phyloP scores from a whole-genome alignment of 1,284 basidiomycete species.

The Tylopilus sp. region DNA sequence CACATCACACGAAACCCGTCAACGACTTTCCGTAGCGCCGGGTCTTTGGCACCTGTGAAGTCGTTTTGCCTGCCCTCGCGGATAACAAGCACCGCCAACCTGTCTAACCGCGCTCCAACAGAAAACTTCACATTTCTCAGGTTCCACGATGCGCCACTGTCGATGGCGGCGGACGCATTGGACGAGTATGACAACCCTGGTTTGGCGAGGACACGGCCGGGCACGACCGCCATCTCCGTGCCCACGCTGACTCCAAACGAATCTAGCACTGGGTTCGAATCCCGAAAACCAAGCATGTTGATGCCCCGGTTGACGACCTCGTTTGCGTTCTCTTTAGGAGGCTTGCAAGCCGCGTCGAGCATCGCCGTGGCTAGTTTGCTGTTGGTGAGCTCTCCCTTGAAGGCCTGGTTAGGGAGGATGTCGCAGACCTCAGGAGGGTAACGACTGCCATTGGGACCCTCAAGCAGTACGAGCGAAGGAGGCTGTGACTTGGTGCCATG shows the following conservation, averaged over 20 bases:
- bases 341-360: slow-evolving; percentile 64
- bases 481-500: slow-evolving; percentile 48
- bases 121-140: slow-evolving; percentile 59
- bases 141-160: slow-evolving; percentile 66
- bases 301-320: slow-evolving; percentile 58
- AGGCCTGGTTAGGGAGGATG: slow-evolving; percentile 66
- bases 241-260: slow-evolving; percentile 62
- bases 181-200: slow-evolving; percentile 57
- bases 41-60: slow-evolving; percentile 42
- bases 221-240: slow-evolving; percentile 68
- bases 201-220: slow-evolving; percentile 58
- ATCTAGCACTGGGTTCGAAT: slow-evolving; percentile 40
- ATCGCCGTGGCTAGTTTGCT: slow-evolving; percentile 60
- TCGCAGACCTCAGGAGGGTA: slow-evolving; percentile 70
- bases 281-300: slow-evolving; percentile 55
- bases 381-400: slow-evolving; percentile 64
- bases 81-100: slow-evolving; percentile 65
- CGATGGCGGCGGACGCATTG: slow-evolving; percentile 41
- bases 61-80: slow-evolving; percentile 48
- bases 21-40: slow-evolving; percentile 43
- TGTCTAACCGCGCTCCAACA: slow-evolving; percentile 46
- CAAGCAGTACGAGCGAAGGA: slow-evolving; percentile 57
- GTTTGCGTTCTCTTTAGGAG: slow-evolving; percentile 61
- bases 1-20: slow-evolving; percentile 56
- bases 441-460: slow-evolving; percentile 55